Evolutionary conservation across 768 basidiomycete genomes (phyloP), one percentile per base, ranked within the genome.

Genomic region (Suillus variegatus): DNA sequence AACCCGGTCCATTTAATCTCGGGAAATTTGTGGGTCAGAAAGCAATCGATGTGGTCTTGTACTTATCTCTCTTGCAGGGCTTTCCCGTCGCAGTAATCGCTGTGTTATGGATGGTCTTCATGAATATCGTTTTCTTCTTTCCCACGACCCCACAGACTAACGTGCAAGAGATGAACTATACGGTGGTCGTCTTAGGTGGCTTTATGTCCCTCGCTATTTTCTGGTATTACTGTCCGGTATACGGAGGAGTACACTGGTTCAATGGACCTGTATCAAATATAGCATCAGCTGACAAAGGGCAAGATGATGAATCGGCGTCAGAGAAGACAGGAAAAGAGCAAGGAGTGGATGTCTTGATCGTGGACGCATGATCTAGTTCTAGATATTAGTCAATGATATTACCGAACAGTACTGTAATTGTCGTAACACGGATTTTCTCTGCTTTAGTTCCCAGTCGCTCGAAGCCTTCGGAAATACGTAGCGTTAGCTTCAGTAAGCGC

Each of bases 1-100:
- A 82, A 69, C 86, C 84, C 6, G 88, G 88, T 0, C 87, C 86
- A 9, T 89, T 87, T 69, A 77, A 74, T 63, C 79, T 87, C 1
- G 88, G 87, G 40, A 58, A 58, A 41, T 41, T 40, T 25, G 57
- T 58, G 25, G 9, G 57, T 58, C 10, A 10, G 4, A 41, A 41
- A 16, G 40, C 10, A 41, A 7, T 1, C 7, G 10, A 41, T 41
- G 40, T 28, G 25, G 5, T 13, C 16, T 40, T 7, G 12, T 20
- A 25, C 20, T 47, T 1, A 62, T 8, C 0, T 62, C n/a, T 62
- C 36, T 22, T 35, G 44, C 43, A 77, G 76, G 74, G 76, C 38
- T 68, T 64, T 13, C 76, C 77, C 2, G 69, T 77, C 10, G 72
- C 79, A 1, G 69, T 72, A 56, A 69, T 79, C 40, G 77, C 76